These are phyloP conservation scores for Capronia americana DNA, from an alignment of 2,329 filamentous ascomycete genomes.

Conservation along the genomic window DNA sequence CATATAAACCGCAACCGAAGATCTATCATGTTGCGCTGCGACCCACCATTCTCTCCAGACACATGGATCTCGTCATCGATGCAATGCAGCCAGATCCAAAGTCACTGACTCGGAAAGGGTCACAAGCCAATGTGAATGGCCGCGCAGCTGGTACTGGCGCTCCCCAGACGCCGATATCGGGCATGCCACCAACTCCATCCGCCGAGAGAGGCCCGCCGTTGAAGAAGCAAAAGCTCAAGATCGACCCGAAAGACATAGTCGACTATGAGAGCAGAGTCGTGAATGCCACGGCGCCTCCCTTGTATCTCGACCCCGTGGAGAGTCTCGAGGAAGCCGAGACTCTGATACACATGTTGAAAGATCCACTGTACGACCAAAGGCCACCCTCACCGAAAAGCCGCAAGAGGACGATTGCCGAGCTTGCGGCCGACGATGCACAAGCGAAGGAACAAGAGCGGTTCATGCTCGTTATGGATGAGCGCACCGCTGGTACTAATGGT, in stretches of 20 bases:
- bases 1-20: constrained; percentile 56
- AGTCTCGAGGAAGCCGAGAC: constrained; percentile 71
- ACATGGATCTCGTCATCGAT: constrained; percentile 77
- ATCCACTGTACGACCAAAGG: constrained; percentile 76
- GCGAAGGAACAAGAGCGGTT: constrained; percentile 88
- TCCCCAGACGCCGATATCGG: constrained; percentile 70
- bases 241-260: constrained; percentile 75
- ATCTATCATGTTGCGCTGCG: constrained; percentile 82
- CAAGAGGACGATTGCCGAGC: constrained; percentile 91
- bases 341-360: constrained; percentile 73
- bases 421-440: constrained; percentile 91
- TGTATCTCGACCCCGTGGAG: constrained; percentile 78
- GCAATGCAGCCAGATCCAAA: constrained; percentile 71
- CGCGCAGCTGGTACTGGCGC: constrained; percentile 52
- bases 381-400: constrained; percentile 85
- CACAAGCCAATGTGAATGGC: constrained; percentile 49
- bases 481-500: constrained; percentile 64
- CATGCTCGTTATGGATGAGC: constrained; percentile 91
- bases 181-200: constrained; percentile 68
- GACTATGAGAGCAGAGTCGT: constrained; percentile 79
- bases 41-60: constrained; percentile 76
- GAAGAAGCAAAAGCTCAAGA: constrained; percentile 76
- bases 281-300: constrained; percentile 72
- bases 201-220: constrained; percentile 60
- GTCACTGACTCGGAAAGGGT: constrained; percentile 56